phyloP scores from a whole-genome alignment of 1,139 yeast genomes.

The Saccharomycopsis crataegensis region DNA sequence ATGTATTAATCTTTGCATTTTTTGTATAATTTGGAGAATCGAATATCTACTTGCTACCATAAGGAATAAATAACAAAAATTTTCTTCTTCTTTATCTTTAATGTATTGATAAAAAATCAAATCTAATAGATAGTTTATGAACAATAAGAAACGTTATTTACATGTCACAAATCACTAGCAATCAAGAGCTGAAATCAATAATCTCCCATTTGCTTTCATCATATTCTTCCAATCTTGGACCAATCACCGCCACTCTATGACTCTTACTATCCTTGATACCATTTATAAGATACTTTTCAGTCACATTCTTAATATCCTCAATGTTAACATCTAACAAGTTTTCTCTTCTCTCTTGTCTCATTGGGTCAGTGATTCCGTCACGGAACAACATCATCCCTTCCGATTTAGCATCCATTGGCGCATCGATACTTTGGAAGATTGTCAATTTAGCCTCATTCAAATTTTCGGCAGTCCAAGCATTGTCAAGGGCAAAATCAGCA shows the following conservation, averaged over 20 bases:
- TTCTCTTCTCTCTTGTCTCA: conserved; percentile 76
- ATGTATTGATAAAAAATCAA: too few relatives aligned
- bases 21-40: too few relatives aligned
- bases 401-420: conserved; percentile 74
- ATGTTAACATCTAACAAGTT: conserved; percentile 56
- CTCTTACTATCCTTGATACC: conserved; percentile 22
- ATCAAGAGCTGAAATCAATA: conserved; percentile 23
- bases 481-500: conserved; percentile 47
- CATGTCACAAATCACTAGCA: background rate
- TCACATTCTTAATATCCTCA: conserved; percentile 57
- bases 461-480: conserved; percentile 49
- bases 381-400: conserved; percentile 67
- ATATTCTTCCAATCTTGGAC: conserved; percentile 35
- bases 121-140: too few relatives aligned
- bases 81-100: too few relatives aligned
- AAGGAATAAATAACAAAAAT: too few relatives aligned
- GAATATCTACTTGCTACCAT: too few relatives aligned
- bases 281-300: conserved; percentile 48
- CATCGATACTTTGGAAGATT: conserved; percentile 85
- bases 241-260: conserved; percentile 43
- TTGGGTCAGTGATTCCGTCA: conserved; percentile 67
- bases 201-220: conserved; percentile 33
- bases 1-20: too few relatives aligned
- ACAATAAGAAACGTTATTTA: too few relatives aligned
- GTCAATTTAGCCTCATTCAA: conserved; percentile 85